phyloP scores from a whole-genome alignment of 164 flowering plant genomes.

The Sextonia rubra region DNA sequence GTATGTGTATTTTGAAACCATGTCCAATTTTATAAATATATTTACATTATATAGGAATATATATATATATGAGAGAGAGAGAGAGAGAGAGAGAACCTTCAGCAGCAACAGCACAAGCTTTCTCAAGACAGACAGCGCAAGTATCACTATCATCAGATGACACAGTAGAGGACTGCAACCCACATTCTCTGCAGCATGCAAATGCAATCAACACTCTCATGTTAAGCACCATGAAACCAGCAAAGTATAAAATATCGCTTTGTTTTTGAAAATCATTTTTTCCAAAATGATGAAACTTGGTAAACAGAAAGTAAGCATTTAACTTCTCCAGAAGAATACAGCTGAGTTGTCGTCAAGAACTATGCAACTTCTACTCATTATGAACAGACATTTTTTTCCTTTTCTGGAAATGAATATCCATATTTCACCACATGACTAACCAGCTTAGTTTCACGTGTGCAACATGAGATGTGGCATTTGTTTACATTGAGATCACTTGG shows the following conservation, averaged over 20 bases:
- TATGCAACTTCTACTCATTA: too few relatives aligned
- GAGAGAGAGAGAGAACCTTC: slow-evolving; percentile 57
- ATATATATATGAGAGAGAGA: neutral
- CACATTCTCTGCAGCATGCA: slow-evolving; percentile 59
- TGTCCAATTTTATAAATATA: too few relatives aligned
- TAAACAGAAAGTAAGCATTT: neutral
- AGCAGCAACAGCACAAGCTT: slow-evolving; percentile 84
- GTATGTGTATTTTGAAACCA: too few relatives aligned
- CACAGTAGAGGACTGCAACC: slow-evolving; percentile 53
- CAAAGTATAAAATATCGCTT: neutral
- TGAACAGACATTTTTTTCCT: too few relatives aligned
- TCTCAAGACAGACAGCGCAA: slow-evolving; percentile 96
- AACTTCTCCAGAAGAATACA: neutral
- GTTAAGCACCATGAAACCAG: neutral
- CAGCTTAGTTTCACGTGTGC: neutral
- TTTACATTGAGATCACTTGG: neutral
- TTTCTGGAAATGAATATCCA: neutral
- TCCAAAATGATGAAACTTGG: neutral
- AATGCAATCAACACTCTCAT: neutral
- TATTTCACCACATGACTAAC: neutral
- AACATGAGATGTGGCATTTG: neutral
- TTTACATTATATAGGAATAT: neutral
- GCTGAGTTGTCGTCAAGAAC: too few relatives aligned
- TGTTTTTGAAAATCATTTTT: neutral
- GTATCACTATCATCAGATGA: slow-evolving; percentile 68